A percentile compares a stretch with the other conserved stretches of the same genome.
phyloP scores from a whole-genome alignment of 2,329 filamentous ascomycete genomes.

The Cladosporium sp. region DNA sequence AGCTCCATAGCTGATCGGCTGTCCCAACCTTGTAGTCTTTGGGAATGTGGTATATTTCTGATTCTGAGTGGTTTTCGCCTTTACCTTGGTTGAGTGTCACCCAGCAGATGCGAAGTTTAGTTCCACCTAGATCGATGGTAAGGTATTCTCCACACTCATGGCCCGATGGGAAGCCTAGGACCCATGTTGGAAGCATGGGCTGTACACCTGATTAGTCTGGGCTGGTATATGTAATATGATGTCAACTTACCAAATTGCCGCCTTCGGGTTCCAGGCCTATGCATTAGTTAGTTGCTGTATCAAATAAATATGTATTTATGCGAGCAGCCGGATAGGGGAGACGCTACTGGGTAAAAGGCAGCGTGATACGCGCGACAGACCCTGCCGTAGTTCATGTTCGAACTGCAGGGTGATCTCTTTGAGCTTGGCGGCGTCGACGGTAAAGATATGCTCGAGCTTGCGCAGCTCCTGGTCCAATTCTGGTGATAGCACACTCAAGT shows the following conservation, averaged over 20 bases:
- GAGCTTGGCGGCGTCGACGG: conserved; percentile 67
- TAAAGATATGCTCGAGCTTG: conserved; percentile 74
- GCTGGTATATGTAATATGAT: neutral
- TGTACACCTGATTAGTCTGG: conserved; percentile 34
- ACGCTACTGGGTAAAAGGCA: conserved; percentile 12
- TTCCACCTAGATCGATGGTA: conserved; percentile 93
- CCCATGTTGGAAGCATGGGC: conserved; percentile 99
- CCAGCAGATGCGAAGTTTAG: conserved; percentile 91
- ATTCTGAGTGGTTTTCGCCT: conserved; percentile 91
- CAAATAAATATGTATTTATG: neutral
- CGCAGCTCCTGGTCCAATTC: conserved; percentile 73
- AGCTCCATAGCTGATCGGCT: conserved; percentile 87
- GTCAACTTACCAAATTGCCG: conserved; percentile 73
- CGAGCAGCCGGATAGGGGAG: conserved; percentile 2
- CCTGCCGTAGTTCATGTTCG: conserved; percentile 76
- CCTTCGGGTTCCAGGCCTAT: conserved; percentile 75
- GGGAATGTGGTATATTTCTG: conserved; percentile 94
- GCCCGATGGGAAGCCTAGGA: conserved; percentile 84
- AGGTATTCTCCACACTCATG: conserved; percentile 83
- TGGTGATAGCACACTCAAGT: conserved; percentile 4
- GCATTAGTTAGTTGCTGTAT: conserved; percentile 5
- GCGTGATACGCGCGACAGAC: conserved; percentile 30
- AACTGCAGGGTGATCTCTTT: conserved; percentile 86
- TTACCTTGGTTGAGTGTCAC: conserved; percentile 83
- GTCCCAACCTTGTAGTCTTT: conserved; percentile 87